Evolutionary conservation across 345 rosid species (phyloP).

Genomic region (Bruguiera sexangula): DNA sequence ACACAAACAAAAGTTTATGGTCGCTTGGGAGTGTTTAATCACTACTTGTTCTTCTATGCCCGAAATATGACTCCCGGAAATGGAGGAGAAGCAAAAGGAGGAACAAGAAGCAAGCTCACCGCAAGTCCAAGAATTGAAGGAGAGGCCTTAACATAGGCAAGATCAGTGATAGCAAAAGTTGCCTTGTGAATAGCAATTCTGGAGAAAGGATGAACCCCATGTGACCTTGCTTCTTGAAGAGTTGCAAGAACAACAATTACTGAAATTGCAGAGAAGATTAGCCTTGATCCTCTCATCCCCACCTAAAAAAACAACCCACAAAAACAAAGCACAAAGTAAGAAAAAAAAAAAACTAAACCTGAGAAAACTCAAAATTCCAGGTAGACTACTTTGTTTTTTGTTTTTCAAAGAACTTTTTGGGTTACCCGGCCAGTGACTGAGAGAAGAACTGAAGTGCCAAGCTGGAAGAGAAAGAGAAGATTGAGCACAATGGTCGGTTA

Average conservation of each 20-base stretch:
- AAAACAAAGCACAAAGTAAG: neutral
- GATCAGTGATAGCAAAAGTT: constrained; percentile 6
- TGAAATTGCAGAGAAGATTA: neutral
- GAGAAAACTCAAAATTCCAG: too few relatives aligned
- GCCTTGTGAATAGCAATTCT: constrained; percentile 13
- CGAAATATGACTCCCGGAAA: neutral
- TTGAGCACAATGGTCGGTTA: neutral
- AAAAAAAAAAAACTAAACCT: too few relatives aligned
- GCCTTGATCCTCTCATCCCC: constrained; percentile 6
- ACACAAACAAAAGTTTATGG: neutral
- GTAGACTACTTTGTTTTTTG: too few relatives aligned
- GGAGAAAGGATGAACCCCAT: constrained; percentile 17
- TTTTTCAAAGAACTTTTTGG: too few relatives aligned
- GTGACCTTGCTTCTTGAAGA: constrained; percentile 4
- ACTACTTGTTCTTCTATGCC: too few relatives aligned
- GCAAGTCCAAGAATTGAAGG: constrained; percentile 13
- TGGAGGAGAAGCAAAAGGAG: neutral
- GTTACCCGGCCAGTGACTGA: too few relatives aligned
- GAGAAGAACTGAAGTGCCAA: neutral
- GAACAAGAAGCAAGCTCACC: neutral
- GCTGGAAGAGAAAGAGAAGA: neutral
- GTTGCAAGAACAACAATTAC: neutral
- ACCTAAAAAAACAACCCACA: neutral
- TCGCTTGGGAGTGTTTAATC: neutral
- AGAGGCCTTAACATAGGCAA: constrained; percentile 16